Base-by-base conservation (phyloP, 225 moss, liverwort and hornwort species). In the Takakia lepidozioides region DNA sequence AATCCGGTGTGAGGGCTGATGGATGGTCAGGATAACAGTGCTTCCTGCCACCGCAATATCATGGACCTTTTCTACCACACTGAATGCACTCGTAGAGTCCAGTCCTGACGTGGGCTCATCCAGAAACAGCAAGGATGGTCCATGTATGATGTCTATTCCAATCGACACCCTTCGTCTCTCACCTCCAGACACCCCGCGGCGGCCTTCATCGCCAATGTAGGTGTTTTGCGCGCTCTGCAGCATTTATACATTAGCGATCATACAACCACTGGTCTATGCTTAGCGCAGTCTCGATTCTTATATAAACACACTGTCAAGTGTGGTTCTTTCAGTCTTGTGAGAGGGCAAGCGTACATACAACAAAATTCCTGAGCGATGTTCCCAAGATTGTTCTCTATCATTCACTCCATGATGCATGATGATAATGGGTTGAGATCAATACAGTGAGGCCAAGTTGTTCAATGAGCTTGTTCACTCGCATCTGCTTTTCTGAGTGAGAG, bases 371-470 rank as follows among this genome's bases (percentile, higher is more conserved):
- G n/a, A n/a, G n/a, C n/a, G n/a, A n/a, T n/a, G n/a, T n/a, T n/a
- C n/a, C n/a, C n/a, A n/a, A n/a, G n/a, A n/a, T n/a, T n/a, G n/a
- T n/a, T n/a, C n/a, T n/a, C n/a, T n/a, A n/a, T n/a, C n/a, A n/a
- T n/a, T n/a, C n/a, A n/a, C n/a, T n/a, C n/a, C n/a, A n/a, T n/a
- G n/a, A n/a, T n/a, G n/a, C n/a, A n/a, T n/a, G n/a, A n/a, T n/a
- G n/a, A n/a, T n/a, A n/a, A n/a, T n/a, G n/a, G n/a, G n/a, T n/a
- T n/a, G n/a, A n/a, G n/a, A n/a, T n/a, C n/a, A n/a, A n/a, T n/a
- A n/a, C n/a, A n/a, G n/a, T 62, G 43, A 93, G 73, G 19, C 93
- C 84, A 11, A 93, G 70, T 38, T 80, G 86, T 57, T 82, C 67
- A 22, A 93, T 76, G 16, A 86, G 71, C 16, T 63, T 48, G 26